Percentiles rank a stretch among this genome's conserved stretches.
Evolutionary conservation across 2,329 filamentous ascomycete species (phyloP).

Genomic region (Akanthomyces uredinophilus): DNA sequence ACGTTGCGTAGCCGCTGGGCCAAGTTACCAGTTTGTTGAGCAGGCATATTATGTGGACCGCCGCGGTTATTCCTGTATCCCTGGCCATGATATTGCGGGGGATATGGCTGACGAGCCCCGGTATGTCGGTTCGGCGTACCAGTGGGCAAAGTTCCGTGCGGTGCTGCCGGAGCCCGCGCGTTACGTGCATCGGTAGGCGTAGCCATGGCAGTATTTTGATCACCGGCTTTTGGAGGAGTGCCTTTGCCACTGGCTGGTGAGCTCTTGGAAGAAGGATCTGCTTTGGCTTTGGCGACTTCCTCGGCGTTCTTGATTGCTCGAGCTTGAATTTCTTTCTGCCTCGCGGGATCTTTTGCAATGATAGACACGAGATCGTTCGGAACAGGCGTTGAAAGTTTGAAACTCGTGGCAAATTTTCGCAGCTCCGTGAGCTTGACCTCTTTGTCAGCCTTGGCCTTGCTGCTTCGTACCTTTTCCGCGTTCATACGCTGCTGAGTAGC

Average conservation of each 20-base stretch:
- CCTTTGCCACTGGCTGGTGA: conserved; percentile 31
- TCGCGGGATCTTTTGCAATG: conserved; percentile 91
- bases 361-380: conserved; percentile 89
- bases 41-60: conserved; percentile 37
- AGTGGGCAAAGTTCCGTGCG: conserved; percentile 27
- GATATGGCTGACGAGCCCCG: conserved; percentile 44
- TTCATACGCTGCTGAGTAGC: conserved; percentile 51
- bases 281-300: conserved; percentile 53
- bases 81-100: conserved; percentile 41
- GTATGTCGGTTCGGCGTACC: conserved; percentile 38
- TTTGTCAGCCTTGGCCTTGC: conserved; percentile 68
- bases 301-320: conserved; percentile 76
- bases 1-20: conserved; percentile 46
- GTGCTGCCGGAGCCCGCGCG: conserved; percentile 30
- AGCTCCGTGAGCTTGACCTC: conserved; percentile 89
- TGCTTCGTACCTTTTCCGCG: conserved; percentile 51
- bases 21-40: conserved; percentile 41
- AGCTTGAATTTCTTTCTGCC: conserved; percentile 88
- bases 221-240: conserved; percentile 39
- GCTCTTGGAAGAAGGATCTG: conserved; percentile 27
- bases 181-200: conserved; percentile 25
- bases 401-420: conserved; percentile 89
- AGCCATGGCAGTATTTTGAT: conserved; percentile 30
- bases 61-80: conserved; percentile 45
- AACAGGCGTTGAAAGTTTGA: conserved; percentile 91